A percentile compares a stretch with the other conserved stretches of the same genome.
Evolutionary conservation across 768 basidiomycete genomes (phyloP).

Genomic region (Rhodotorula diobovata): DNA sequence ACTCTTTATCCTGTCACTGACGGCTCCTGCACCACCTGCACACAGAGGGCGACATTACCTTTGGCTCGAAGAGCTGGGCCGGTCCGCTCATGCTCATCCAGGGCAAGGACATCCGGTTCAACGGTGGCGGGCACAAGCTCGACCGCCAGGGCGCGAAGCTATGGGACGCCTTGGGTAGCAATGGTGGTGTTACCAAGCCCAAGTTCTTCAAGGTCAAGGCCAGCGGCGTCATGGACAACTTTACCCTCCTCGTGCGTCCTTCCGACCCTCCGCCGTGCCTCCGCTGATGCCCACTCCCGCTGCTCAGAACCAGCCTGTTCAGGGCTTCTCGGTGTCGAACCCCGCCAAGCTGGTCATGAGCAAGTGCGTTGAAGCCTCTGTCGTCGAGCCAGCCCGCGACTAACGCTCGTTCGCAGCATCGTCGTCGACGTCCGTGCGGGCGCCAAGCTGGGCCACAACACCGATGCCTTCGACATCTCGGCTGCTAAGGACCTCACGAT

Average conservation of each 20-base stretch:
- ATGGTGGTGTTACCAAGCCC: conserved; percentile 14
- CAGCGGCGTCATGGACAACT: background rate
- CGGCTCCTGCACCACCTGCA: too few species aligned
- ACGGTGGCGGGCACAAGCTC: conserved; percentile 1
- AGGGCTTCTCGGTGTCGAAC: conserved; percentile 12
- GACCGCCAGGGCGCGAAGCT: background rate
- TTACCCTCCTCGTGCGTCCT: conserved; percentile 2
- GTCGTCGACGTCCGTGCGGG: background rate
- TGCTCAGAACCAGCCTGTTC: conserved; percentile 1
- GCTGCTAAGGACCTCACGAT: background rate
- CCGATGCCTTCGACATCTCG: conserved; percentile 2
- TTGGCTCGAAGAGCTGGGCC: background rate
- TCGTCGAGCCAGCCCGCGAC: background rate
- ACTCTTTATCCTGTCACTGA: background rate
- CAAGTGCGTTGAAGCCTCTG: too few species aligned
- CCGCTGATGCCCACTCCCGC: too few species aligned
- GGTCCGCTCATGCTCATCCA: conserved; percentile 1
- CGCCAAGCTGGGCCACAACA: background rate
- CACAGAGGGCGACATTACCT: conserved; percentile 6
- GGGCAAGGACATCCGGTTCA: background rate
- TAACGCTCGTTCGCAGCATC: background rate
- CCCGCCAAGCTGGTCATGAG: background rate
- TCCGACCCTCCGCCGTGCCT: rapidly evolving
- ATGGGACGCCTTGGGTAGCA: conserved; percentile 2
- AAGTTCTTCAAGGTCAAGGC: conserved; percentile 9